Evolutionary conservation across 306 rosid genomes (phyloP).

Genomic region (Cyclanthera cordifolia): DNA sequence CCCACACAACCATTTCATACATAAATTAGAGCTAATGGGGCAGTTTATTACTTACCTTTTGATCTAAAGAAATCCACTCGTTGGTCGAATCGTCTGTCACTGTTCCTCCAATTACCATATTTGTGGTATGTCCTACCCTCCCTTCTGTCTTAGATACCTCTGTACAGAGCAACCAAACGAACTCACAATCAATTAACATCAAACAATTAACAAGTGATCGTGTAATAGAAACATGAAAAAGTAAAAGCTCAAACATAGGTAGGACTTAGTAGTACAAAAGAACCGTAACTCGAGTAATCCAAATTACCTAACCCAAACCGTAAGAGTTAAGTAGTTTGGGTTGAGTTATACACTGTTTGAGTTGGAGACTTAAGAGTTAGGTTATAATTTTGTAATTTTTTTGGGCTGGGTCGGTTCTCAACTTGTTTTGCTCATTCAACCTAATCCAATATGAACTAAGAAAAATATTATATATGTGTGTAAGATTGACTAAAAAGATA

Average conservation of each 20-base stretch:
- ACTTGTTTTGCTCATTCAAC: too few species aligned
- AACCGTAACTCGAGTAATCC: too few species aligned
- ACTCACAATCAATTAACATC: background rate
- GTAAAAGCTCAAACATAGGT: background rate
- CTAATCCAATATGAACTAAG: too few species aligned
- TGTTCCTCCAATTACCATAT: slow-evolving; percentile 92
- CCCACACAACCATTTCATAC: background rate
- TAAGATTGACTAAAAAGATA: too few species aligned
- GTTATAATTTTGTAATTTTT: too few species aligned
- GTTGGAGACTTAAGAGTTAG: too few species aligned
- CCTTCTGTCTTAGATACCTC: slow-evolving; percentile 98
- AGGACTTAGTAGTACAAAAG: too few species aligned
- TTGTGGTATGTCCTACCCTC: slow-evolving; percentile 91
- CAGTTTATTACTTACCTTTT: slow-evolving; percentile 45
- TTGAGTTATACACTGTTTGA: too few species aligned
- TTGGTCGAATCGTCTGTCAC: slow-evolving; percentile 76
- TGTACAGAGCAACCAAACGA: slow-evolving; percentile 11
- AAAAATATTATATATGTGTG: too few species aligned
- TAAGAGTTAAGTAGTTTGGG: too few species aligned
- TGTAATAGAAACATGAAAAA: background rate
- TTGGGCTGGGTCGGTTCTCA: too few species aligned
- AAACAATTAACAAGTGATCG: background rate
- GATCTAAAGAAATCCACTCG: slow-evolving; percentile 88
- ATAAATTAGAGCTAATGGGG: background rate
- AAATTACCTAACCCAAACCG: too few species aligned